Percentiles rank a stretch among this genome's conserved stretches.
phyloP scores from a whole-genome alignment of 2,329 filamentous ascomycete genomes.

The Calonectria montana region DNA sequence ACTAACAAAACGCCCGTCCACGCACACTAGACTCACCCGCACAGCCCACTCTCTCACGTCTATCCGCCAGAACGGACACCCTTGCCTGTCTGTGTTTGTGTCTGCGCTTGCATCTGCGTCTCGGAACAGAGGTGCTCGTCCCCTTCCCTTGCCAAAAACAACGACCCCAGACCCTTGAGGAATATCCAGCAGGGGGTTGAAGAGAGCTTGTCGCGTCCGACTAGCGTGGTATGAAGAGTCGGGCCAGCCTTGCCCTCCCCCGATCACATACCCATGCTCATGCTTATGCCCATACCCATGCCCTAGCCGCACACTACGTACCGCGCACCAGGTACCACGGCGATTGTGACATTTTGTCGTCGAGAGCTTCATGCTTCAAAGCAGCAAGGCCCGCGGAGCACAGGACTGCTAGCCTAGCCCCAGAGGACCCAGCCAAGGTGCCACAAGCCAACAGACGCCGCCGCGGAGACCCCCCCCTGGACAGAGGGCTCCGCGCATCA shows the following conservation, averaged over 20 bases:
- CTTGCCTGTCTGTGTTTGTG: not conserved
- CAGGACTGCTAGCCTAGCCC: not conserved
- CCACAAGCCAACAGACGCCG: conserved; percentile 6
- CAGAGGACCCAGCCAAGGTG: not conserved
- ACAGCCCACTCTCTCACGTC: conserved; percentile 17
- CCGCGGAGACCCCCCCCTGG: not conserved
- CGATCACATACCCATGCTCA: not conserved
- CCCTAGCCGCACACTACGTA: conserved; percentile 7
- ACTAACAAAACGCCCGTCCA: conserved; percentile 9
- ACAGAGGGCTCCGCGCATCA: not conserved
- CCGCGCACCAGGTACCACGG: conserved; percentile 3
- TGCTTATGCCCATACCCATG: not conserved
- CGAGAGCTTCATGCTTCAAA: not conserved
- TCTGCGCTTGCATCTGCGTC: not conserved
- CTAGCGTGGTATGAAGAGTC: conserved; percentile 17
- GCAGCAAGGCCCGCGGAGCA: not conserved
- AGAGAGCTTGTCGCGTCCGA: conserved; percentile 1
- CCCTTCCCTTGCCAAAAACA: conserved; percentile 12
- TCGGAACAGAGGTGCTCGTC: not conserved
- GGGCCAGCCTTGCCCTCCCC: conserved; percentile 8
- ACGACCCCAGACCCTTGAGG: conserved; percentile 16
- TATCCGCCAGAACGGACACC: conserved; percentile 14
- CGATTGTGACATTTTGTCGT: not conserved
- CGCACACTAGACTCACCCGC: not conserved
- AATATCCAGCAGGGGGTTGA: conserved; percentile 7